Evolutionary conservation across 2,329 filamentous ascomycete genomes (phyloP).

Genomic region (Alternaria hordeiaustralica): DNA sequence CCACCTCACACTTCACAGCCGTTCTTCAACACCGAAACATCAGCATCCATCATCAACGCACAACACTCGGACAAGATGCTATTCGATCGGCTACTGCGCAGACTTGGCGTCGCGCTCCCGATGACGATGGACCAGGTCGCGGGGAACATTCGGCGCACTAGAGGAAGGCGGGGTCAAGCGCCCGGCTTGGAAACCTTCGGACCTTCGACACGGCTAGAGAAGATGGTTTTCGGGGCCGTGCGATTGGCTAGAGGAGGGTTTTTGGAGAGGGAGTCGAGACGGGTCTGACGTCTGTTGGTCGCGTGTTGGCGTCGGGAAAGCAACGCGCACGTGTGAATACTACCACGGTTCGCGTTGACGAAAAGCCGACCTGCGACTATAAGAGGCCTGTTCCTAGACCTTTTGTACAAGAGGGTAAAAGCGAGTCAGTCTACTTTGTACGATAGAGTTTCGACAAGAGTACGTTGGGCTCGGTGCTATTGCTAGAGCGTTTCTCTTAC

Average conservation of each 20-base stretch:
- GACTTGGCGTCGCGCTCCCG: slow-evolving; percentile 9
- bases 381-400: background rate
- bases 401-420: background rate
- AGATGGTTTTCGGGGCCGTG: background rate
- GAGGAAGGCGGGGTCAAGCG: slow-evolving; percentile 27
- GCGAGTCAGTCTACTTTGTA: background rate
- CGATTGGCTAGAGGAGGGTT: slow-evolving; percentile 21
- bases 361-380: background rate
- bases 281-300: slow-evolving; percentile 15
- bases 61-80: slow-evolving; percentile 1
- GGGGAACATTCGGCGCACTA: slow-evolving; percentile 31
- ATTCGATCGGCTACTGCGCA: slow-evolving; percentile 7
- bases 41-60: background rate
- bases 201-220: slow-evolving; percentile 28
- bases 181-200: slow-evolving; percentile 16
- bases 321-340: background rate
- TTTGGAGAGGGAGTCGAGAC: background rate
- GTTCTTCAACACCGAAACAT: background rate
- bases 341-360: background rate
- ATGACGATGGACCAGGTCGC: slow-evolving; percentile 4
- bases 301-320: slow-evolving; percentile 19
- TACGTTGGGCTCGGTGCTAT: slow-evolving; percentile 1
- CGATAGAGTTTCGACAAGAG: background rate
- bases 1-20: background rate
- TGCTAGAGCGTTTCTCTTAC: background rate